Conservation (phyloP, 352 stramenopile species). For the Globisporangium emineosum region DNA sequence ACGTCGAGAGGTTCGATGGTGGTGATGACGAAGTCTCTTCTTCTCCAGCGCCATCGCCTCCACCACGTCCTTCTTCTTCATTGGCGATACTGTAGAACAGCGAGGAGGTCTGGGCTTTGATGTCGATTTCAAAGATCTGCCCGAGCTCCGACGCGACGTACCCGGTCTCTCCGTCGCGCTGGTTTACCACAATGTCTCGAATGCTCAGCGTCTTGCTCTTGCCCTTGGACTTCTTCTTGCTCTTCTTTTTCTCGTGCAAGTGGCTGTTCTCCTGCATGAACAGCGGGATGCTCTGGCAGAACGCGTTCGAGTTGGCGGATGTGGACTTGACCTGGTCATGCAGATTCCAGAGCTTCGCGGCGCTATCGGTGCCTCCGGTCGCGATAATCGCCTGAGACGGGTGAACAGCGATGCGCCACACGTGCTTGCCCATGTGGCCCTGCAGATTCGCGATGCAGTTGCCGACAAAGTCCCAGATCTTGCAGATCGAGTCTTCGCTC, state of each 20-base stretch:
- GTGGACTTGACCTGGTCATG: constrained; percentile 52
- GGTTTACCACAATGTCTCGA: constrained; percentile 47
- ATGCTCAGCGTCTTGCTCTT: constrained; percentile 33
- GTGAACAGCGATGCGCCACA: constrained; percentile 75
- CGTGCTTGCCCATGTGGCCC: constrained; percentile 70
- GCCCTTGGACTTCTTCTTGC: constrained; percentile 23
- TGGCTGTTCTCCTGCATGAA: constrained; percentile 1
- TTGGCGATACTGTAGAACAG: constrained; percentile 29
- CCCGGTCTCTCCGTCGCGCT: constrained; percentile 24
- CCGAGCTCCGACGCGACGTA: constrained; percentile 71
- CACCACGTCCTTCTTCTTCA: neutral
- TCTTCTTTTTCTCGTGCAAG: constrained; percentile 6
- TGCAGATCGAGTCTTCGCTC: constrained; percentile 78
- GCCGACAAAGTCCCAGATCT: constrained; percentile 62
- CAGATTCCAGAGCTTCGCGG: constrained; percentile 80
- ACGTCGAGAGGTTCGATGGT: constrained; percentile 34
- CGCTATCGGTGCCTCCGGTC: constrained; percentile 73
- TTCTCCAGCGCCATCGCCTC: neutral
- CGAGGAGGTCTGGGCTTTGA: constrained; percentile 29
- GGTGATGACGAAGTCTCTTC: neutral
- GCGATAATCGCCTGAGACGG: constrained; percentile 42
- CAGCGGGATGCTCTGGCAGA: constrained; percentile 20
- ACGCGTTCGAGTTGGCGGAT: constrained; percentile 11
- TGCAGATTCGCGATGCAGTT: constrained; percentile 70
- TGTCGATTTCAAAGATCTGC: constrained; percentile 43